Evolutionary conservation across 2,329 filamentous ascomycete genomes (phyloP), one percentile per base, ranked within the genome.

Genomic region (Claviceps pazoutovae): DNA sequence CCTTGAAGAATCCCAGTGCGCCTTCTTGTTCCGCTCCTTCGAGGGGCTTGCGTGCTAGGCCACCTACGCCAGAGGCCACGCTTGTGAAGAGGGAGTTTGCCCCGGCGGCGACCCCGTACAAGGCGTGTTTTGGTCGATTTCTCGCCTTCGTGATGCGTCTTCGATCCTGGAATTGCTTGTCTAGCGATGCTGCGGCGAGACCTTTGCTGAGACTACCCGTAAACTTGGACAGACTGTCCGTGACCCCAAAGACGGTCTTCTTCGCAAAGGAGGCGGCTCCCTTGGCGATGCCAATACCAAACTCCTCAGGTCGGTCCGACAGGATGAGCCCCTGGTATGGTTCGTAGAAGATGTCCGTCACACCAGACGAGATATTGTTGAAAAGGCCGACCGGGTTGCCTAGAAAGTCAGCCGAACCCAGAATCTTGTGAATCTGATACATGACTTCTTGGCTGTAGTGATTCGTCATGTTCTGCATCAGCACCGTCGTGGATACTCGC

Each of bases 321-420:
- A 95, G 88, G 66, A 98, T 94, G 48, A 98, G 80, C 21, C 94
- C 88, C 71, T 98, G 93, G 70, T 98, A 98, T 39, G 93, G 93
- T 66, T 98, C 94, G 74, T 98, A 98, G 72, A 98, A 98, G 64
- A 98, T 95, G 65, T 96, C 93, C 19, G 88, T 90, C 50, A 98
- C 88, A 60, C 94, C 93, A 46, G 93, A 98, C 60, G 88, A 95
- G 67, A 98, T 86, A 64, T 91, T 98, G 72, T 95, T 97, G 81
- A 98, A 98, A 44, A 98, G 74, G 45, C 93, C 93, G 16, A 98
- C 94, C 0, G 93, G 93, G 61, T 98, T 98, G 39, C 93, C 93
- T 5, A 98, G 75, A 77, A 98, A 97, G 67, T 98, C 93, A 5
- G 93, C 93, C 5, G 91, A 97, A 17, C 93, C 93, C 52, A 98